phyloP scores from a whole-genome alignment of 2,329 filamentous ascomycete genomes.

The Xylaria hypoxylon region DNA sequence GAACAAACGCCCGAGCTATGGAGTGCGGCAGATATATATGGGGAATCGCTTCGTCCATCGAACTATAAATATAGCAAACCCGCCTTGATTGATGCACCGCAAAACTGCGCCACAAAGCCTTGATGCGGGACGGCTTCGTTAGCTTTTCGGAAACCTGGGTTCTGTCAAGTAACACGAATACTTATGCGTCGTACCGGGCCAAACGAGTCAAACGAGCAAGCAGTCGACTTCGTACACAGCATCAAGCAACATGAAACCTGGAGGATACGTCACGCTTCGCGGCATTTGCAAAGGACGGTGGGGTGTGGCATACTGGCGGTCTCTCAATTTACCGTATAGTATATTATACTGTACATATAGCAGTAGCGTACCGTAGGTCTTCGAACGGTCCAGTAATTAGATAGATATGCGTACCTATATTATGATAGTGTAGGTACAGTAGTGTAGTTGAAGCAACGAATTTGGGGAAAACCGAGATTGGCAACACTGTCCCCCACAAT shows the following conservation, averaged over 20 bases:
- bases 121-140: slow-evolving; percentile 11
- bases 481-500: slow-evolving; percentile 23
- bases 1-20: slow-evolving; percentile 9
- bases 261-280: background rate
- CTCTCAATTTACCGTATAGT: slow-evolving; percentile 6
- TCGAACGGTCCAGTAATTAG: background rate
- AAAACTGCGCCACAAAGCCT: slow-evolving; percentile 18
- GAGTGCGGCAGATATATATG: background rate
- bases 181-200: slow-evolving; percentile 1
- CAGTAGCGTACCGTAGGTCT: background rate
- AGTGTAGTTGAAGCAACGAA: slow-evolving; percentile 12
- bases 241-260: background rate
- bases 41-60: background rate
- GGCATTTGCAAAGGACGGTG: slow-evolving; percentile 1
- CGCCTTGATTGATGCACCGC: slow-evolving; percentile 11
- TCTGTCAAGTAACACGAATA: slow-evolving; percentile 1
- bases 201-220: slow-evolving; percentile 3
- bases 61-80: slow-evolving; percentile 7
- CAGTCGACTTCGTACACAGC: background rate
- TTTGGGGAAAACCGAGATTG: slow-evolving; percentile 35
- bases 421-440: too few relatives aligned
- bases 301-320: slow-evolving; percentile 8
- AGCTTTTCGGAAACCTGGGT: background rate
- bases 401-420: too few relatives aligned
- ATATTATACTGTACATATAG: slow-evolving; percentile 1